Evolutionary conservation across 2,329 filamentous ascomycete genomes (phyloP).

Genomic region (Cladosporium sp.): DNA sequence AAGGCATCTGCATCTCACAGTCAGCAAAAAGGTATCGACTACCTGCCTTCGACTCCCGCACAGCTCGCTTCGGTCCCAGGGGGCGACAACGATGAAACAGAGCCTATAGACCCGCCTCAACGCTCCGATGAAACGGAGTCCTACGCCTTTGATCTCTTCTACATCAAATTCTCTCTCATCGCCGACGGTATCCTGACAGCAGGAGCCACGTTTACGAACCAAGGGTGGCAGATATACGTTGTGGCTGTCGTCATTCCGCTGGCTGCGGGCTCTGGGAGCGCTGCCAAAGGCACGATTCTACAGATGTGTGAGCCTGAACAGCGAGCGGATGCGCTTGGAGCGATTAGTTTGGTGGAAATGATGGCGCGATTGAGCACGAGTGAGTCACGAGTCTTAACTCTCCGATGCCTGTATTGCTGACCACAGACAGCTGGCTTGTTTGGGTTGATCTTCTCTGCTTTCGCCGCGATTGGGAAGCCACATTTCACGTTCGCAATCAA

Average conservation of each 20-base stretch:
- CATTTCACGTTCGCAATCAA: constrained; percentile 63
- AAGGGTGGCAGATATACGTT: constrained; percentile 64
- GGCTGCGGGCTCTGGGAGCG: constrained; percentile 61
- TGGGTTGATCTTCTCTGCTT: constrained; percentile 58
- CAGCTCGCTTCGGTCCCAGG: constrained; percentile 5
- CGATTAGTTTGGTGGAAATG: constrained; percentile 65
- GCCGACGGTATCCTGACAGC: constrained; percentile 60
- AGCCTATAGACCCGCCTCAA: constrained; percentile 40
- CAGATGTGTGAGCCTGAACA: constrained; percentile 60
- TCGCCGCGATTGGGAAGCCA: constrained; percentile 54
- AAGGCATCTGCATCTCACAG: background rate
- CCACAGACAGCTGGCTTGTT: constrained; percentile 49
- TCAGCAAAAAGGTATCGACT: constrained; percentile 1
- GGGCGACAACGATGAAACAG: constrained; percentile 13
- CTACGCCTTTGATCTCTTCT: constrained; percentile 60
- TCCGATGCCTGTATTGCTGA: background rate
- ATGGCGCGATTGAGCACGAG: constrained; percentile 55
- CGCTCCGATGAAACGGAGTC: constrained; percentile 40
- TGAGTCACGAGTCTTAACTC: constrained; percentile 13
- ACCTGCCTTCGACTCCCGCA: background rate
- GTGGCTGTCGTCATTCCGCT: constrained; percentile 60
- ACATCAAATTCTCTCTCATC: constrained; percentile 59
- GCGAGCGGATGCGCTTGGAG: constrained; percentile 60
- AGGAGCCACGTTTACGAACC: constrained; percentile 54
- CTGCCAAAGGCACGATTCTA: constrained; percentile 67